Conservation (phyloP, 2,329 filamentous ascomycete genomes). For the Aspergillus spinulosporus region DNA sequence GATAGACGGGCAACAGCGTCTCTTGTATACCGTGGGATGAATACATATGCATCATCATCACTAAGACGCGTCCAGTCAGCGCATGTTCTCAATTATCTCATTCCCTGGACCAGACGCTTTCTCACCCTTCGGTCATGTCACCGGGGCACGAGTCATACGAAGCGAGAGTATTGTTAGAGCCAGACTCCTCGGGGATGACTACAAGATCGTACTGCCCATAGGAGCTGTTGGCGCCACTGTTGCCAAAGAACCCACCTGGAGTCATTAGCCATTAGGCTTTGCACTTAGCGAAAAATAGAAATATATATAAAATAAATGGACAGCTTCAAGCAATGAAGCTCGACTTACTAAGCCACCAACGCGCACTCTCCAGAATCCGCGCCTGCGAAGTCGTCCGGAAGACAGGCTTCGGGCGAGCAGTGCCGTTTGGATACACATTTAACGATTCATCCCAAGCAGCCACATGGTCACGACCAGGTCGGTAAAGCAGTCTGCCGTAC, state of each 20-base stretch:
- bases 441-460: constrained; percentile 49
- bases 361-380: constrained; percentile 54
- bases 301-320: too few relatives aligned
- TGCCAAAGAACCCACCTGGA: constrained; percentile 33
- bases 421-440: constrained; percentile 47
- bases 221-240: constrained; percentile 27
- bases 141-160: constrained; percentile 36
- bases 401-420: constrained; percentile 50
- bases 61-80: constrained; percentile 9
- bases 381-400: constrained; percentile 57
- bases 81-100: too few relatives aligned
- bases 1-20: constrained; percentile 50
- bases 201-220: constrained; percentile 42
- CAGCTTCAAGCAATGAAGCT: too few relatives aligned
- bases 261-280: neutral
- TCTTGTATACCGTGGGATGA: constrained; percentile 49
- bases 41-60: constrained; percentile 36
- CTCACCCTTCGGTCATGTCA: constrained; percentile 38
- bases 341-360: constrained; percentile 47
- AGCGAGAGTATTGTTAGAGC: constrained; percentile 53
- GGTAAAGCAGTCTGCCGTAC: constrained; percentile 56
- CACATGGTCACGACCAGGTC: constrained; percentile 48
- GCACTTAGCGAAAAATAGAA: too few relatives aligned
- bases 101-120: neutral
- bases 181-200: constrained; percentile 52